phyloP scores from a whole-genome alignment of 305 asterid genomes.

The Solanum hybrid region DNA sequence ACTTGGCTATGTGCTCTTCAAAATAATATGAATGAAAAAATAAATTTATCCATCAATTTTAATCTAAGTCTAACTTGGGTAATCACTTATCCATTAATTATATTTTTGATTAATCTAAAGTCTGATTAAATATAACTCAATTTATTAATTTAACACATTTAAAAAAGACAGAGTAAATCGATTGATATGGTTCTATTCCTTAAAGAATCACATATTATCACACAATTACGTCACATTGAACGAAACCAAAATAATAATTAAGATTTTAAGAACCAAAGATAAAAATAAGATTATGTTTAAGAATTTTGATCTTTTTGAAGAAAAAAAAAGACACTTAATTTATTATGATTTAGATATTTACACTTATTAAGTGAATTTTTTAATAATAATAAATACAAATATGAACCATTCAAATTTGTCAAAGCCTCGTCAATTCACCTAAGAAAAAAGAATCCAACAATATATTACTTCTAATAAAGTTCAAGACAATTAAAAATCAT shows the following conservation, averaged over 20 bases:
- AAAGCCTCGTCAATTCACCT: not conserved
- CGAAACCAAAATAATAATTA: not conserved
- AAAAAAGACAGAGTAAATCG: too few relatives aligned
- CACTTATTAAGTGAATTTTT: not conserved
- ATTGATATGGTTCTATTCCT: not conserved
- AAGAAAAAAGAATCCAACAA: not conserved
- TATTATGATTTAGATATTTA: too few relatives aligned
- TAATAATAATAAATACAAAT: too few relatives aligned
- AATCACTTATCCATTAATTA: not conserved
- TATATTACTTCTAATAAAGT: not conserved
- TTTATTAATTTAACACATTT: too few relatives aligned
- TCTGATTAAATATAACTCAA: not conserved
- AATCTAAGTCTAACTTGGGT: not conserved
- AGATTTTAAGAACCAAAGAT: not conserved
- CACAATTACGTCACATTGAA: not conserved
- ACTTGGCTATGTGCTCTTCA: not conserved
- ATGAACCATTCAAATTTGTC: not conserved
- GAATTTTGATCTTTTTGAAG: not conserved
- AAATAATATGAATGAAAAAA: too few relatives aligned
- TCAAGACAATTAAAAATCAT: not conserved
- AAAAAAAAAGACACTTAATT: too few relatives aligned
- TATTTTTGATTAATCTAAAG: too few relatives aligned
- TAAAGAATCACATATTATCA: not conserved
- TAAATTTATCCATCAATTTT: not conserved
- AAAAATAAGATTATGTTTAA: not conserved